These are phyloP conservation scores for Paraphaeosphaeria sporulosa DNA, from an alignment of 2,329 filamentous ascomycete genomes.

Conservation along the genomic window DNA sequence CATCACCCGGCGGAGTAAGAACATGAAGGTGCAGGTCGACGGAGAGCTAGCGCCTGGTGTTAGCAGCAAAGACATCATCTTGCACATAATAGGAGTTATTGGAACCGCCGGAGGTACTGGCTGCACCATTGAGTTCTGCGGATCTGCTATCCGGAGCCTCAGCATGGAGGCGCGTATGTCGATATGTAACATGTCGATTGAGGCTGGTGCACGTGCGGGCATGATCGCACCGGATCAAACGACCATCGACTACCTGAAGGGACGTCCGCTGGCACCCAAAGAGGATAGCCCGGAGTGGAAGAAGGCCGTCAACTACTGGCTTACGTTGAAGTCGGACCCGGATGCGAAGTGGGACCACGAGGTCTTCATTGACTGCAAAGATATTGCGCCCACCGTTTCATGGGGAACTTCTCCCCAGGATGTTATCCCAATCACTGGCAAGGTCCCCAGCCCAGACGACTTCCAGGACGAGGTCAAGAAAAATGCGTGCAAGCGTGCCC, in stretches of 20 bases:
- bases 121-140: conserved; percentile 96
- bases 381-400: conserved; percentile 90
- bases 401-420: conserved; percentile 98
- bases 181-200: conserved; percentile 99
- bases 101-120: conserved; percentile 95
- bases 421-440: conserved; percentile 89
- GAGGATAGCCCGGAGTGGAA: conserved; percentile 88
- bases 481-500: conserved; percentile 76
- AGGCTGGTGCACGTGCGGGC: conserved; percentile 91
- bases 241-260: conserved; percentile 95
- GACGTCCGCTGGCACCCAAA: conserved; percentile 85
- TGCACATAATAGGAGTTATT: conserved; percentile 91
- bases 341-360: conserved; percentile 90
- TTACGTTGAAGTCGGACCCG: conserved; percentile 81
- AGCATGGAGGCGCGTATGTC: conserved; percentile 99
- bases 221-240: conserved; percentile 96
- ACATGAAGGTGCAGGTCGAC: conserved; percentile 97
- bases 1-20: conserved; percentile 94
- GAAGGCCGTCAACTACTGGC: conserved; percentile 88
- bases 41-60: conserved; percentile 89
- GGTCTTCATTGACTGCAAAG: conserved; percentile 88
- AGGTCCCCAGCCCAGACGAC: conserved; percentile 88
- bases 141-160: conserved; percentile 85
- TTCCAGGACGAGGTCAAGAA: conserved; percentile 84
- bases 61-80: conserved; percentile 93